Evolutionary conservation across 208 protist species (phyloP).

Genomic region (Porcisia deanei): DNA sequence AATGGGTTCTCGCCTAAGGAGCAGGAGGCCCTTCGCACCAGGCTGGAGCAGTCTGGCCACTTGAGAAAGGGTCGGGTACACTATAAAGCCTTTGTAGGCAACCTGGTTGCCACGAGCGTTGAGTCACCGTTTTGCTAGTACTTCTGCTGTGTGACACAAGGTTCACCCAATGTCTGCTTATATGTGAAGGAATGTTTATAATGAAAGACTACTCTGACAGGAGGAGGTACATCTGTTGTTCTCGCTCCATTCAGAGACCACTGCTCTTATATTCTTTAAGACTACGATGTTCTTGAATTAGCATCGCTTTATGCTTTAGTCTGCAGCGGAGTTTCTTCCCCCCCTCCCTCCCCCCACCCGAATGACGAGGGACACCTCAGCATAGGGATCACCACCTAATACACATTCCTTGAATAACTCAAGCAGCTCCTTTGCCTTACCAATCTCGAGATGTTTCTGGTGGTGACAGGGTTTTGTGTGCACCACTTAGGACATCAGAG

Average conservation of each 20-base stretch:
- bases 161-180: neutral
- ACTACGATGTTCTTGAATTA: neutral
- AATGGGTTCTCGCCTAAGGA: conserved; percentile 41
- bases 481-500: neutral
- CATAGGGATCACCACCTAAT: neutral
- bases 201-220: neutral
- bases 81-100: conserved; percentile 54
- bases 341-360: no score
- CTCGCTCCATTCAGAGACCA: neutral
- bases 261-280: no score
- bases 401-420: neutral
- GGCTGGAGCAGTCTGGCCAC: conserved; percentile 45
- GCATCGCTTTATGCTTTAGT: neutral
- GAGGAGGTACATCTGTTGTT: neutral
- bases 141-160: conserved; percentile 13
- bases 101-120: conserved; percentile 23
- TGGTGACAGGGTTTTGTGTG: neutral
- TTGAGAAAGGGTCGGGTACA: conserved; percentile 53
- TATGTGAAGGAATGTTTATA: conserved; percentile 1
- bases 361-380: neutral
- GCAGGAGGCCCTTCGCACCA: conserved; percentile 36
- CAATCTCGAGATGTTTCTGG: neutral
- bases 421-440: neutral
- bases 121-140: conserved; percentile 24
- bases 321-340: neutral